Percentiles rank a stretch among this genome's conserved stretches.
Conservation (phyloP, 495 filamentous ascomycete species). For the Penicillium paradoxum region DNA sequence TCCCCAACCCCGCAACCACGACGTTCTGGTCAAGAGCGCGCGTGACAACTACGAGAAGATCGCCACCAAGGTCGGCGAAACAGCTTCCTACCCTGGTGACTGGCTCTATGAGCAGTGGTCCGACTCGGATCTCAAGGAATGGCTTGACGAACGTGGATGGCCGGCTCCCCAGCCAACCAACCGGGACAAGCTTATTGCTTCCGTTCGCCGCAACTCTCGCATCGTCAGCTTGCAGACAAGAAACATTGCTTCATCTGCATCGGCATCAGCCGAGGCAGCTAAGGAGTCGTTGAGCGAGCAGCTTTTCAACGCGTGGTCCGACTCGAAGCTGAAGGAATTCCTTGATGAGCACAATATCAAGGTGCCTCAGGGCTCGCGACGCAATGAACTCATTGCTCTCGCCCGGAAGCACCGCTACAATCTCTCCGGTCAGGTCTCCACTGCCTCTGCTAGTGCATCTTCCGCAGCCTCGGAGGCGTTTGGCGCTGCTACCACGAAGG, state of each 20-base stretch:
- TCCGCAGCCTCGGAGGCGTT: constrained; percentile 50
- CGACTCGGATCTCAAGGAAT: constrained; percentile 70
- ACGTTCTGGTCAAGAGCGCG: constrained; percentile 68
- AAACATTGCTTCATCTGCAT: constrained; percentile 54
- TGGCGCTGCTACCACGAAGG: constrained; percentile 78
- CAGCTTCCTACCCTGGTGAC: constrained; percentile 81
- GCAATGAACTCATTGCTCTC: constrained; percentile 85
- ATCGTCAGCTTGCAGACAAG: constrained; percentile 63
- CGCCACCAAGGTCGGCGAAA: constrained; percentile 80
- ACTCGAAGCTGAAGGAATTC: constrained; percentile 73
- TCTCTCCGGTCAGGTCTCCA: constrained; percentile 59
- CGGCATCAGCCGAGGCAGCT: constrained; percentile 61
- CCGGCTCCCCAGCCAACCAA: constrained; percentile 80
- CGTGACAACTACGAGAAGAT: constrained; percentile 76
- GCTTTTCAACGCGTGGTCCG: constrained; percentile 84
- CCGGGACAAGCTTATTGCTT: constrained; percentile 83
- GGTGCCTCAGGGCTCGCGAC: constrained; percentile 84
- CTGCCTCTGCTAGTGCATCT: constrained; percentile 45
- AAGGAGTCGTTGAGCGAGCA: constrained; percentile 71
- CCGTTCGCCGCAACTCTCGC: constrained; percentile 85
- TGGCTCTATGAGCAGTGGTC: constrained; percentile 92
- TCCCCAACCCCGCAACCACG: constrained; percentile 75
- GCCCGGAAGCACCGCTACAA: constrained; percentile 83
- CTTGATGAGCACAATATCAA: constrained; percentile 68
- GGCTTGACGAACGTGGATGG: constrained; percentile 85